A percentile compares a stretch with the other conserved stretches of the same genome.
phyloP scores from a whole-genome alignment of 257 asterid genomes.

The Capsicum chinense region DNA sequence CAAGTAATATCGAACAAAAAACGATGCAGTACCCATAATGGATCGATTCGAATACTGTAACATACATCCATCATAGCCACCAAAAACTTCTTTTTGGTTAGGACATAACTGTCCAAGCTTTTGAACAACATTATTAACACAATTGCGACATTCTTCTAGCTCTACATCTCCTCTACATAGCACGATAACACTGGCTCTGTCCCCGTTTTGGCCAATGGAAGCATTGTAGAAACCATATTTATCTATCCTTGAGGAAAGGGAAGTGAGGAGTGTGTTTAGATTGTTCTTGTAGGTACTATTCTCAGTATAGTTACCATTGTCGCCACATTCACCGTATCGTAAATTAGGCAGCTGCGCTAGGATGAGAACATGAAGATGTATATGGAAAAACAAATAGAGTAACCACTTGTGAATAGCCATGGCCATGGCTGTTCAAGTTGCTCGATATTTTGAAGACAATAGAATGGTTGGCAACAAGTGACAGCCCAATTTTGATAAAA shows the following conservation, averaged over 20 bases:
- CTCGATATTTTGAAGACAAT: neutral
- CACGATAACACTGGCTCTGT: constrained; percentile 16
- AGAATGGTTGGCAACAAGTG: neutral
- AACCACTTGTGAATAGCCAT: neutral
- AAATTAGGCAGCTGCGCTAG: constrained; percentile 7
- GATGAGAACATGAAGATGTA: neutral
- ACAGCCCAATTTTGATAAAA: neutral
- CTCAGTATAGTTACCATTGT: neutral
- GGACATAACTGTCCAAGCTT: neutral
- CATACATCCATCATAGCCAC: constrained; percentile 29
- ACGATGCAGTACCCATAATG: neutral
- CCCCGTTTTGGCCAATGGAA: neutral
- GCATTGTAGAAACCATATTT: constrained; percentile 19
- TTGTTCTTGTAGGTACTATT: constrained; percentile 25
- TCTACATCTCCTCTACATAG: constrained; percentile 37
- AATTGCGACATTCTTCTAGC: neutral
- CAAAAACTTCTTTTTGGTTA: neutral
- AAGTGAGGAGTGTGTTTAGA: constrained; percentile 20
- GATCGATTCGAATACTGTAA: constrained; percentile 24
- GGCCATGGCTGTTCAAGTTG: neutral
- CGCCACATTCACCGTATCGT: neutral
- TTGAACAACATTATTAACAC: neutral
- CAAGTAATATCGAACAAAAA: neutral
- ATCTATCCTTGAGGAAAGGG: neutral
- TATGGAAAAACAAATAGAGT: neutral